Percentiles rank a stretch among this genome's conserved stretches.
Conservation (phyloP, 192 early-diverging fungal genomes). For the Podila epigama region DNA sequence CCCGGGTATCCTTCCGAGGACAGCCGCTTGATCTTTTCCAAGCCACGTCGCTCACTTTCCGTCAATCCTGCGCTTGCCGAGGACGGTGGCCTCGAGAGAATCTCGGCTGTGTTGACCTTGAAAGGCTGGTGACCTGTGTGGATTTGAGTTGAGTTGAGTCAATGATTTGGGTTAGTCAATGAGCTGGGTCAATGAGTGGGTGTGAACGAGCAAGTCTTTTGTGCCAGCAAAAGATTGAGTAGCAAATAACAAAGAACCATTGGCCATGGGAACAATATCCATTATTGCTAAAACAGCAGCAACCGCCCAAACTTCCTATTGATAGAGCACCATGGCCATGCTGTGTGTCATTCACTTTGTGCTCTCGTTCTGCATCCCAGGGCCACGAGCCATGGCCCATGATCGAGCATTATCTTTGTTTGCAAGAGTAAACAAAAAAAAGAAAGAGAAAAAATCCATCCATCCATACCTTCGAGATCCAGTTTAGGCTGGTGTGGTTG, state of each 20-base stretch:
- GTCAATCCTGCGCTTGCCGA: slow-evolving; percentile 6
- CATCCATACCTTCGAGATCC: neutral
- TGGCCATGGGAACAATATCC: too few species aligned
- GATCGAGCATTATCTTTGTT: too few species aligned
- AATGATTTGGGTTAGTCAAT: too few species aligned
- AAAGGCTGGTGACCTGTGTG: slow-evolving; percentile 11
- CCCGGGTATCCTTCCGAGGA: slow-evolving; percentile 3
- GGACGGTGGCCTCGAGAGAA: slow-evolving; percentile 9
- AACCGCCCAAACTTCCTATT: neutral
- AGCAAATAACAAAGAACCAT: too few species aligned
- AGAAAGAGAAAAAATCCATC: neutral
- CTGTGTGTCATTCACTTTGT: neutral
- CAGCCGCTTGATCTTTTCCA: slow-evolving; percentile 20
- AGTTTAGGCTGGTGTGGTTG: neutral
- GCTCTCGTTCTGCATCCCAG: neutral
- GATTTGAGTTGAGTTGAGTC: too few species aligned
- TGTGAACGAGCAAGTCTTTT: too few species aligned
- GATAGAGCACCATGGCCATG: neutral
- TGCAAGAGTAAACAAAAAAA: too few species aligned
- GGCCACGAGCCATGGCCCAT: too few species aligned
- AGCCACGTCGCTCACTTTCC: slow-evolving; percentile 15
- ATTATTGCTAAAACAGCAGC: neutral
- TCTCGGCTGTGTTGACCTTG: slow-evolving; percentile 23
- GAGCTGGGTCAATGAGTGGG: too few species aligned
- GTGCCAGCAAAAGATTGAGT: too few species aligned